Percentiles rank a stretch among this genome's conserved stretches.
phyloP scores from a whole-genome alignment of 106 monocot genomes.

The Vanilla planifolia region DNA sequence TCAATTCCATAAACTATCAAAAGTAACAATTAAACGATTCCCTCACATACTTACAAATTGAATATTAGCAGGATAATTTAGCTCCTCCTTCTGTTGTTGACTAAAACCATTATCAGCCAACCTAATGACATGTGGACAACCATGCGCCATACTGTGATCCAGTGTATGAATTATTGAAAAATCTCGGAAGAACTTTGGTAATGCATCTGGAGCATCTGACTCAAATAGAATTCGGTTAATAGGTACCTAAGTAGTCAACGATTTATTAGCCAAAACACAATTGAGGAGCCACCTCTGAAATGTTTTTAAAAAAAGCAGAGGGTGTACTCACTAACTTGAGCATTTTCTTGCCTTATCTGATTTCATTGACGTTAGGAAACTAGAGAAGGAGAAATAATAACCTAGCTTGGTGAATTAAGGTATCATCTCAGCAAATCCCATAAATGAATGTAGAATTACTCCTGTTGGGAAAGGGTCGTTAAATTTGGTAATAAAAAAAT shows the following conservation, averaged over 20 bases:
- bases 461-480: conserved; percentile 80
- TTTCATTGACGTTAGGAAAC: conserved; percentile 61
- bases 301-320: neutral
- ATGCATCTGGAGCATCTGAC: conserved; percentile 68
- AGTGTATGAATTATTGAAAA: conserved; percentile 18
- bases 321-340: conserved; percentile 23
- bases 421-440: conserved; percentile 94
- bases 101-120: conserved; percentile 3
- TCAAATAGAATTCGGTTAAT: conserved; percentile 55
- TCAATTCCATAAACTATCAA: neutral
- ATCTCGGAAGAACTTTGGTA: conserved; percentile 26
- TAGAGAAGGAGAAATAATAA: conserved; percentile 90
- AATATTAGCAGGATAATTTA: conserved; percentile 76
- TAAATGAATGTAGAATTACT: conserved; percentile 81
- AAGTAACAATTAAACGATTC: neutral
- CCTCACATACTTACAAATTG: conserved; percentile 27
- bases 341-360: conserved; percentile 52
- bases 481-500: conserved; percentile 20
- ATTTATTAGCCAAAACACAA: neutral
- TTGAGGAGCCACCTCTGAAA: neutral
- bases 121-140: conserved; percentile 9
- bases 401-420: conserved; percentile 57
- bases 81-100: conserved; percentile 24
- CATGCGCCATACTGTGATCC: conserved; percentile 19
- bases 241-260: conserved; percentile 35